Conservation (phyloP, 192 early-diverging fungal genomes). For the Paraglomus brasilianum region DNA sequence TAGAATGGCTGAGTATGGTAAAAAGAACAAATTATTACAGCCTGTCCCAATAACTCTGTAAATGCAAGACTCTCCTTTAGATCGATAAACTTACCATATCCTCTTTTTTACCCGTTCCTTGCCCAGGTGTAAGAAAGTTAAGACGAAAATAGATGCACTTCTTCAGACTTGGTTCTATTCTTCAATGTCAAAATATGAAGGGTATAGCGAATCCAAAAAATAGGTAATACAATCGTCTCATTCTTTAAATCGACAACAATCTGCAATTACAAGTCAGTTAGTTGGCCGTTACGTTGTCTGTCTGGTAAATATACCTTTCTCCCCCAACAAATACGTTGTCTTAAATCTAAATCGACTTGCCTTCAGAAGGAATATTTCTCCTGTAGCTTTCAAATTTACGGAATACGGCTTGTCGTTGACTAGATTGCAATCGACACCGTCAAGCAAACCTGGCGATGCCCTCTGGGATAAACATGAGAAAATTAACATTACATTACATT, state of each 20-base stretch:
- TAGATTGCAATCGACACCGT: constrained; percentile 55
- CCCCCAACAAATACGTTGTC: not conserved
- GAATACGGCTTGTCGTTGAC: constrained; percentile 71
- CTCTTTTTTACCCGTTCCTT: constrained; percentile 90
- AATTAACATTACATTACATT: too few species aligned
- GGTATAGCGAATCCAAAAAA: constrained; percentile 96
- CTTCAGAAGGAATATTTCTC: constrained; percentile 70
- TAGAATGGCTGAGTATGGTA: constrained; percentile 67
- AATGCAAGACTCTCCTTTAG: not conserved
- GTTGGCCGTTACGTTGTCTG: not conserved
- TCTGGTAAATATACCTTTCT: not conserved
- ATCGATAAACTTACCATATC: constrained; percentile 45
- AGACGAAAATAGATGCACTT: constrained; percentile 89
- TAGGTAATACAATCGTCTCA: constrained; percentile 88
- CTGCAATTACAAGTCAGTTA: constrained; percentile 35
- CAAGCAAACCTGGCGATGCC: constrained; percentile 79
- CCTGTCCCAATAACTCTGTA: not conserved
- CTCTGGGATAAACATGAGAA: too few species aligned
- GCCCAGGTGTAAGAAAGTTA: constrained; percentile 94
- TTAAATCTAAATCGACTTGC: constrained; percentile 35
- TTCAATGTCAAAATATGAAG: constrained; percentile 97
- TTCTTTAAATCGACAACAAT: constrained; percentile 87
- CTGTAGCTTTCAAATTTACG: constrained; percentile 95
- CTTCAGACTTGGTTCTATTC: constrained; percentile 90
- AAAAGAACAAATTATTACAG: too few species aligned